Base-by-base conservation (phyloP, 2,329 filamentous ascomycete genomes). In the Lecanicillium sp. region DNA sequence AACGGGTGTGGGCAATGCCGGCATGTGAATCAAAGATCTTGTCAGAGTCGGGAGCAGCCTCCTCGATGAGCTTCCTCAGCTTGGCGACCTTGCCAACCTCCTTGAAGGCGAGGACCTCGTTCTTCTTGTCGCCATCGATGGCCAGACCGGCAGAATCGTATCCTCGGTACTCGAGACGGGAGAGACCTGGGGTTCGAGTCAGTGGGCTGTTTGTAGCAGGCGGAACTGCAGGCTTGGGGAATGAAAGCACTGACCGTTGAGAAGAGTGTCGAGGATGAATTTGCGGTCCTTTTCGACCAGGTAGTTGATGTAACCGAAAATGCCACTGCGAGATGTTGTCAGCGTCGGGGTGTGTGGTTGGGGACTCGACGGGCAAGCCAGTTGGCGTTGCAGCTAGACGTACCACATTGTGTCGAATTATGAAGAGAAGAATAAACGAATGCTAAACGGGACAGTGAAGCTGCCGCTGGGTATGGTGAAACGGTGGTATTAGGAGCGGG, bases 261-360 rank as follows among this genome's bases (percentile, higher is more conserved):
- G 86, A 60, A 98, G 79, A 54, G 91, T 97, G 68, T 96, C 84
- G 66, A 97, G 79, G 69, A 97, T 95, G 74, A 86, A 94, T 73
- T 88, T 90, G 69, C 93, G 83, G 76, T 97, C 91, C 81, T 95
- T 96, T 80, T 97, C 93, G 68, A 97, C 90, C 68, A 97, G 77
- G 74, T 97, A 97, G 78, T 97, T 97, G 77, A 97, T 88, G 79
- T 97, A 97, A 63, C 91, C 91, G 75, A 97, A 94, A 72, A 93
- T 94, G 70, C 88, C 88, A 84, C 87, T 91, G 56, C 52, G 51
- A 52, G 33, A 38, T 52, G 53, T 38, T 41, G 54, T 67, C 55
- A 66, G 63, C 56, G n/a, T n/a, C n/a, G n/a, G 36, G 36, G 36
- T 17, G 36, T n/a, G n/a, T n/a, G n/a, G n/a, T n/a, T n/a, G n/a